Evolutionary conservation across 2,329 filamentous ascomycete genomes (phyloP), one percentile per base, ranked within the genome.

Genomic region (Endoconidiophora polonica): DNA sequence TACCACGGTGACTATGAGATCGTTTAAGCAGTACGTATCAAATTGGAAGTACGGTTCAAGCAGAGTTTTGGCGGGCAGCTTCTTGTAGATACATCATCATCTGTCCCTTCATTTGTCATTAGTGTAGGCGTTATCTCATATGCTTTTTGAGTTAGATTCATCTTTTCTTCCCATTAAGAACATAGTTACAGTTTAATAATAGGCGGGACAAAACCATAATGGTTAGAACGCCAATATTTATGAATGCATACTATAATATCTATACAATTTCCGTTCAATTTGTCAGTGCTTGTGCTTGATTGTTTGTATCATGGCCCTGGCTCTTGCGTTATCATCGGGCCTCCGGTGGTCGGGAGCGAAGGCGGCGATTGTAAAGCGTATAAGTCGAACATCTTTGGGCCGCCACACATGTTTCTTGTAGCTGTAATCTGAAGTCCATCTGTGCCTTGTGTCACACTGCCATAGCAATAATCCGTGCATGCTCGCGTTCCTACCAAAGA

Each of bases 1-100:
- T 75, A 74, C 56, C 72, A 72, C 46, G 71, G 72, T 2, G 63
- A 61, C 53, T 68, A 68, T 59, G 60, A 74, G 2, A 52, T 69
- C 29, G 62, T 73, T 53, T 76, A 68, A 46, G 5, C 9, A 9
- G 42, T 22, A n/a, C 10, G n/a, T 20, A 5, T 14, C 14, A 22
- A 7, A 26, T 23, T 16, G 42, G 24, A 44, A 33, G 29, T 33
- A 4, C 7, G 12, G 29, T 33, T 33, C 9, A 5, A 12, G 9
- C 7, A 33, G 4, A 33, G 9, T 12, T 33, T 33, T 4, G 29
- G 12, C 9, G 29, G 7, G 29, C 29, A 12, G 29, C 29, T 7
- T 33, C 12, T 33, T 33, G 29, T 33, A 33, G 29, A 33, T 33
- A 33, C 29, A 9, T 33, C 29, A 5, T 33, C 29, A 33, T 33